A percentile compares a stretch with the other conserved stretches of the same genome.
Evolutionary conservation across 495 filamentous ascomycete species (phyloP).

Genomic region (Aspergillus carlsbadensis): DNA sequence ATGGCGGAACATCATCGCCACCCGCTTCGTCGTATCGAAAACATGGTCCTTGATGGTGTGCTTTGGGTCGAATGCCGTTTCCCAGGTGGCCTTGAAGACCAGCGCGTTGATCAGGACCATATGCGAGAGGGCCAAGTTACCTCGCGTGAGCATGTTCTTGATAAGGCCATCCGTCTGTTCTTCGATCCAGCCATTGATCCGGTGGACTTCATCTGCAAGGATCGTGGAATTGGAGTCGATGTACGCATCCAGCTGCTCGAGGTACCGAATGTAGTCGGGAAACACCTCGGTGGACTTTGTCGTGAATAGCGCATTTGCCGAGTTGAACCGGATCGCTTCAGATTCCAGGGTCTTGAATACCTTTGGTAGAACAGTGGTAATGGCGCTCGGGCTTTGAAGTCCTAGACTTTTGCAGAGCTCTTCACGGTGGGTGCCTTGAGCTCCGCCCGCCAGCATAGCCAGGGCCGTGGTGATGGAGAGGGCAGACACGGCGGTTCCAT

Average conservation of each 20-base stretch:
- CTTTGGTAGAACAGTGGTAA: neutral
- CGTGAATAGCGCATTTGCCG: slow-evolving; percentile 1
- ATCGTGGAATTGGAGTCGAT: neutral
- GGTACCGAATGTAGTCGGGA: neutral
- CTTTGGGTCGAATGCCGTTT: neutral
- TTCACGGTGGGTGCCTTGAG: neutral
- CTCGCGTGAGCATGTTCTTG: neutral
- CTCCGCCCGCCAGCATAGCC: neutral
- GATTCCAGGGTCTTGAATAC: neutral
- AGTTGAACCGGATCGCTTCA: neutral
- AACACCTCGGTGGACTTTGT: neutral
- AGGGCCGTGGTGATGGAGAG: slow-evolving; percentile 1
- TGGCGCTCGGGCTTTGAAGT: neutral
- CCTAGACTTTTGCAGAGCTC: neutral
- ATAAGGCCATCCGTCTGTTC: neutral
- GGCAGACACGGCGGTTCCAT: neutral
- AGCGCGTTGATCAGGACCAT: slow-evolving; percentile 6
- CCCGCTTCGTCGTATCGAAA: neutral
- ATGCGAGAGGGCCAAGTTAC: neutral
- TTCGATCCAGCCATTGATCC: neutral
- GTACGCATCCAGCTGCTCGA: neutral
- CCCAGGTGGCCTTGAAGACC: neutral
- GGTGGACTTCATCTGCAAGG: neutral
- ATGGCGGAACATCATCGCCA: slow-evolving; percentile 8
- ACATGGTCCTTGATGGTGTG: neutral